Evolutionary conservation across 495 filamentous ascomycete species (phyloP).

Genomic region (Podospora australis): DNA sequence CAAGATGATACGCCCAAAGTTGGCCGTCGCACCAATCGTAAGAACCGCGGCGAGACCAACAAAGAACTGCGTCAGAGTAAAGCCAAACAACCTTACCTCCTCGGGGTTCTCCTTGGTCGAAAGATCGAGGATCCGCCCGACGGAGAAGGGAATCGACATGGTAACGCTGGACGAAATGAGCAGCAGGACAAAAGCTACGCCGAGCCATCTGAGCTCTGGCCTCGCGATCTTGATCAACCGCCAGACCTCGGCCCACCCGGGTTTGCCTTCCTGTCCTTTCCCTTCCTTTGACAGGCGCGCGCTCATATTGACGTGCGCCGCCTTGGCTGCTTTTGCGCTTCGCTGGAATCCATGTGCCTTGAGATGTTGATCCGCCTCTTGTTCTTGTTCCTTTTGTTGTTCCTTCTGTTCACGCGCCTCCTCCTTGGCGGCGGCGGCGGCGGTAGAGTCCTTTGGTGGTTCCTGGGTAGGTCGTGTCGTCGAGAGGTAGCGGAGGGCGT

Average conservation of each 20-base stretch:
- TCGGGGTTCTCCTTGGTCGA: constrained; percentile 34
- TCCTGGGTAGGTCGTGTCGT: constrained; percentile 14
- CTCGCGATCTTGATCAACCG: constrained; percentile 82
- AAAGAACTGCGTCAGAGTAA: constrained; percentile 35
- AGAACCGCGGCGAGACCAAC: constrained; percentile 32
- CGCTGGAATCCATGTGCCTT: constrained; percentile 27
- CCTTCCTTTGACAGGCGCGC: constrained; percentile 81
- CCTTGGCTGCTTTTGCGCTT: constrained; percentile 72
- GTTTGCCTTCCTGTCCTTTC: constrained; percentile 54
- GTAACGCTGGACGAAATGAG: constrained; percentile 83
- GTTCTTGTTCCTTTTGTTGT: constrained; percentile 5
- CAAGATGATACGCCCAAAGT: constrained; percentile 90
- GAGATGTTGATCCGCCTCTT: constrained; percentile 20
- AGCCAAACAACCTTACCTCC: constrained; percentile 24
- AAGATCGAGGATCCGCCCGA: constrained; percentile 88
- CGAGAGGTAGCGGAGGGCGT: constrained; percentile 24
- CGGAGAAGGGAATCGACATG: constrained; percentile 92
- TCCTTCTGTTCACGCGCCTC: background rate
- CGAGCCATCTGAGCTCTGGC: constrained; percentile 75
- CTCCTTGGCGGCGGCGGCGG: background rate
- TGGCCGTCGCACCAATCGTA: constrained; percentile 51
- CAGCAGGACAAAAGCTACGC: constrained; percentile 72
- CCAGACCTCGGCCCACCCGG: constrained; percentile 72
- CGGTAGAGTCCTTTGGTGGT: constrained; percentile 8
- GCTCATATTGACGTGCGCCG: constrained; percentile 82